These are phyloP conservation scores for Sclerotiophoma versabilis DNA, from an alignment of 2,329 filamentous ascomycete genomes.

Conservation along the genomic window DNA sequence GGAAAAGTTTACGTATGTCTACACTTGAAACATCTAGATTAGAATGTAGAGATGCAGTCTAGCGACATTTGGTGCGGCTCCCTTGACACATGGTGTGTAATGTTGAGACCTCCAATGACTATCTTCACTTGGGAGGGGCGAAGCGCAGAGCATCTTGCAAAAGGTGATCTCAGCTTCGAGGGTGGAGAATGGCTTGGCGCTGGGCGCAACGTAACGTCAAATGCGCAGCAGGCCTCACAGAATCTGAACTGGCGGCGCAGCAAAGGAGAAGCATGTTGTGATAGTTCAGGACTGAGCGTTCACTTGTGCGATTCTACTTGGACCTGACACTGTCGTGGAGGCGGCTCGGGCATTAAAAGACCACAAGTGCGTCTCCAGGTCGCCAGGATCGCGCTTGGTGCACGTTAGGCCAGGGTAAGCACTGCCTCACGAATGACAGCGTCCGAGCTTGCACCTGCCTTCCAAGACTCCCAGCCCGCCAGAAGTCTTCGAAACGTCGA, in stretches of 20 bases:
- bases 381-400: constrained; percentile 16
- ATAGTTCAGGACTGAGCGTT: background rate
- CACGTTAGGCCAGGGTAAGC: constrained; percentile 15
- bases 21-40: background rate
- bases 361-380: background rate
- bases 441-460: constrained; percentile 19
- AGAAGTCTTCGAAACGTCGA: constrained; percentile 20
- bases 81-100: background rate
- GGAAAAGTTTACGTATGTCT: background rate
- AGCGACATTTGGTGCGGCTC: background rate
- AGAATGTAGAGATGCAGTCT: background rate
- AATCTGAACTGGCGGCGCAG: background rate
- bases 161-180: constrained; percentile 15
- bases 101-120: constrained; percentile 9
- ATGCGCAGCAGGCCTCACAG: constrained; percentile 8
- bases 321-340: background rate
- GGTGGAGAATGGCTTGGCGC: constrained; percentile 16
- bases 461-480: constrained; percentile 17
- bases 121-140: constrained; percentile 2
- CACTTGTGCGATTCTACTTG: background rate
- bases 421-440: constrained; percentile 25
- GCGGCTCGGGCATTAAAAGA: background rate
- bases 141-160: constrained; percentile 9
- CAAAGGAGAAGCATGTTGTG: background rate
- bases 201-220: constrained; percentile 18